Base-by-base conservation (phyloP, 2,329 filamentous ascomycete genomes). In the Beauveria asiatica region DNA sequence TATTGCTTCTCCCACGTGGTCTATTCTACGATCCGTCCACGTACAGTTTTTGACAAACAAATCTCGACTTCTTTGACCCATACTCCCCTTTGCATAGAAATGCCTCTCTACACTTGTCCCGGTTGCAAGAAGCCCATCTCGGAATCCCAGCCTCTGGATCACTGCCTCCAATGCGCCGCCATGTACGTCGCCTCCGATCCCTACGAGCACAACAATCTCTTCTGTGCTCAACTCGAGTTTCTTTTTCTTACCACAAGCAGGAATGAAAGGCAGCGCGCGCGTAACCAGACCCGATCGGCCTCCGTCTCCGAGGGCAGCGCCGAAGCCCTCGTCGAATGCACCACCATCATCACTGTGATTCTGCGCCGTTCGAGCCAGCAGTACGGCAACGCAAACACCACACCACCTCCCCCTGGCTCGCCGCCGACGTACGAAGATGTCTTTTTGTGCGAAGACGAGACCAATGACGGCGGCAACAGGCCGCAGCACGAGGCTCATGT, bases 101-200 rank as follows among this genome's bases (percentile, higher is more conserved):
- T 61, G 60, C 25, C 60, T 41, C 46, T 58, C 41, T 61, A 61
- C 17, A 54, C 49, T 27, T 62, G 55, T 37, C 54, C 54, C 23
- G 60, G 60, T 19, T 61, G 60, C 50, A 37, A 53, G 37, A 45
- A 44, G 39, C 54, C 50, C n/a, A 57, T 61, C n/a, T 54, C 60
- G 23, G 55, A 54, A 10, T 49, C 60, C 9, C 60, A 61, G 44
- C 48, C 60, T 50, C 49, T 58, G 6, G 55, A 57, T 21, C 53
- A 61, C 44, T 61, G 60, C 50, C 42, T 61, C 2, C 42, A 49
- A 11, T 61, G 60, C 44, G 54, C 39, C 13, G 54, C 54, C 53
- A 61, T 56, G 53, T 56, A 57, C 11, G 57, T 44, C 16, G 1
- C 6, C 39, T 23, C 44, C 16, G 11, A 2, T 23, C 39, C 9